Evolutionary conservation across 148 eudicot species (phyloP).

Genomic region (Rhododendron williamsianum): DNA sequence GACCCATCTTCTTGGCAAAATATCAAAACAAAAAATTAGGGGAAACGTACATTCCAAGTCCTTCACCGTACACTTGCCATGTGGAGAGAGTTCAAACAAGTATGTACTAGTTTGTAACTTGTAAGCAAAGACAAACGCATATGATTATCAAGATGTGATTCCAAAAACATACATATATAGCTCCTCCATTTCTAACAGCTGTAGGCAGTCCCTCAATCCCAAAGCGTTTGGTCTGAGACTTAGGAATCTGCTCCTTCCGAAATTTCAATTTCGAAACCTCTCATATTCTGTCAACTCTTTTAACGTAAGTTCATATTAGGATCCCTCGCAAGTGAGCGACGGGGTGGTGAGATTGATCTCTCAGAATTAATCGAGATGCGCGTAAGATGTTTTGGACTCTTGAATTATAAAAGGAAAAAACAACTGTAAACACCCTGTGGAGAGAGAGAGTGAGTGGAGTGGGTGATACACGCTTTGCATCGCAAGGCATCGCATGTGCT

Average conservation of each 20-base stretch:
- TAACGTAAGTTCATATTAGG: no score
- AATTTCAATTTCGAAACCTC: no score
- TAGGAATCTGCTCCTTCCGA: no score
- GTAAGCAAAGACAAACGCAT: background rate
- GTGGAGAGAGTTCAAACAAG: background rate
- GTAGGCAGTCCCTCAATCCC: no score
- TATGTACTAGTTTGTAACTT: background rate
- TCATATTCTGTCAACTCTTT: no score
- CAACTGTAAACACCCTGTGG: background rate
- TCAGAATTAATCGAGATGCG: no score
- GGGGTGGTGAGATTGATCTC: background rate
- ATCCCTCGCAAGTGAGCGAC: no score
- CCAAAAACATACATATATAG: background rate
- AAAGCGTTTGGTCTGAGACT: no score
- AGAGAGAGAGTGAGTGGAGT: background rate
- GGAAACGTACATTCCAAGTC: conserved; percentile 3
- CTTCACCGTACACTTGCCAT: background rate
- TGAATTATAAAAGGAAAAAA: background rate
- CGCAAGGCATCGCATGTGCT: conserved; percentile 27
- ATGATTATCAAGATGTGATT: background rate
- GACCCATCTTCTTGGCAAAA: background rate
- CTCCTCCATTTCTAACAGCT: background rate
- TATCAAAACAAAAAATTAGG: background rate
- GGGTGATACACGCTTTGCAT: conserved; percentile 10
- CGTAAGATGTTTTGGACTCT: background rate